A percentile compares a stretch with the other conserved stretches of the same genome.
Evolutionary conservation across 164 flowering plant species (phyloP).

Genomic region (Hamamelis virginiana): DNA sequence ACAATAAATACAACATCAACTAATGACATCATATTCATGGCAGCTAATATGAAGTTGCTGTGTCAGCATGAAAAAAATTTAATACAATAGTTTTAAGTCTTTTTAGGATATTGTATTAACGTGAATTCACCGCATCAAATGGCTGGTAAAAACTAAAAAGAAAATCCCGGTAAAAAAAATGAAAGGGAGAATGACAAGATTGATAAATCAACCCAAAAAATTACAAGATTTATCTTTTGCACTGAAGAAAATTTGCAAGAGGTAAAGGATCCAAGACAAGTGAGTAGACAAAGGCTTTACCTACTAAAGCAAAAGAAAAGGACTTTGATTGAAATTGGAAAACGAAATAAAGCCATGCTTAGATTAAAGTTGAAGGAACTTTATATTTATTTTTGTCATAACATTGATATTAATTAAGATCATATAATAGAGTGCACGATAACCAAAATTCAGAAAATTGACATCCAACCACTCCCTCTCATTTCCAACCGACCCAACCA

Average conservation of each 20-base stretch:
- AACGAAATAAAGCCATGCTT: slow-evolving; percentile 4
- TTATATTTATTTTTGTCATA: slow-evolving; percentile 1
- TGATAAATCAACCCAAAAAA: neutral
- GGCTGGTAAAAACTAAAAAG: too few species aligned
- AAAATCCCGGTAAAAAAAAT: too few species aligned
- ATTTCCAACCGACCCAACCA: neutral
- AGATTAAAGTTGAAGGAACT: neutral
- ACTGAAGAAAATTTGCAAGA: slow-evolving; percentile 7
- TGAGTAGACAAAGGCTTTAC: slow-evolving; percentile 13
- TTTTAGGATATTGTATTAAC: too few species aligned
- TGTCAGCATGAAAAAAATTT: too few species aligned
- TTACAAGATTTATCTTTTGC: neutral
- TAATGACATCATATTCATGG: too few species aligned
- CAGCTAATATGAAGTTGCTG: too few species aligned
- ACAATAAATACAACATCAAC: too few species aligned
- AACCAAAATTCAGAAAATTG: neutral
- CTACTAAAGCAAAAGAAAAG: slow-evolving; percentile 32
- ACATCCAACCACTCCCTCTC: slow-evolving; percentile 2
- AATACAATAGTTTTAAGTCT: too few species aligned
- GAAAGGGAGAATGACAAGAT: neutral
- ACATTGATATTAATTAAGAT: neutral
- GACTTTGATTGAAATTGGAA: slow-evolving; percentile 25
- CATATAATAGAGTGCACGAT: neutral
- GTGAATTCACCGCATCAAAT: too few species aligned
- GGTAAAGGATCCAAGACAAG: neutral